Base-by-base conservation (phyloP, 1,284 basidiomycete genomes). In the Sphagnurus paluster region DNA sequence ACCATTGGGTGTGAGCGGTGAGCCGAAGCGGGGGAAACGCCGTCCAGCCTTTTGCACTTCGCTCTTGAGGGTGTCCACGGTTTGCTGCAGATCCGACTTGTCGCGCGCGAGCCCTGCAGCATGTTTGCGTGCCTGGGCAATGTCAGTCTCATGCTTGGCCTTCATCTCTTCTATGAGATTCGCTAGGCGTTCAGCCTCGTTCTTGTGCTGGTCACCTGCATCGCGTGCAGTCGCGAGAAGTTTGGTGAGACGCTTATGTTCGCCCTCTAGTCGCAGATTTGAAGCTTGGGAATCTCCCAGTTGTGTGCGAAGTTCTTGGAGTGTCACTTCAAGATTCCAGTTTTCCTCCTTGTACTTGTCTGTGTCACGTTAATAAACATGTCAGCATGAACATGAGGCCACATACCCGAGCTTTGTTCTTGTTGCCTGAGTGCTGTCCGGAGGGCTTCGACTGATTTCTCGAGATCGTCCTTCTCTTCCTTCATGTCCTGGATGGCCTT, bases 291-390 rank as follows among this genome's bases (percentile, higher is more conserved):
- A 77, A 42, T 90, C 84, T 30, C 77, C 63, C 30, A 90, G 75
- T 56, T 90, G 81, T 0, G 82, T 70, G 32, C 87, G 84, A 19
- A 96, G 76, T 53, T 98, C 93, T 65, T 99, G 95, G 23, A 94
- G 76, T 17, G 81, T 81, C 38, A 98, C 91, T 71, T 98, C 94
- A 53, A 98, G 85, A 63, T 98, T 95, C 96, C 96, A 98, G 66
- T 97, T 98, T 70, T 96, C 93, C 67, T 98, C 93, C 71, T 94
- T 95, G 80, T 86, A 95, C 50, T 92, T 91, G 63, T 88, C 83
- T 76, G 24, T 4, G 56, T 52, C 20, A 26, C 17, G 17, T 35
- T 43, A 28, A 54, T 16, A 21, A 36, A 25, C 39, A 20, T 42
- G 34, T 13, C 37, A 39, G 26, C 35, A n/a, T 17, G n/a, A 56